These are phyloP conservation scores for Penicillium parvum DNA, from an alignment of 495 filamentous ascomycete genomes.

Conservation along the genomic window DNA sequence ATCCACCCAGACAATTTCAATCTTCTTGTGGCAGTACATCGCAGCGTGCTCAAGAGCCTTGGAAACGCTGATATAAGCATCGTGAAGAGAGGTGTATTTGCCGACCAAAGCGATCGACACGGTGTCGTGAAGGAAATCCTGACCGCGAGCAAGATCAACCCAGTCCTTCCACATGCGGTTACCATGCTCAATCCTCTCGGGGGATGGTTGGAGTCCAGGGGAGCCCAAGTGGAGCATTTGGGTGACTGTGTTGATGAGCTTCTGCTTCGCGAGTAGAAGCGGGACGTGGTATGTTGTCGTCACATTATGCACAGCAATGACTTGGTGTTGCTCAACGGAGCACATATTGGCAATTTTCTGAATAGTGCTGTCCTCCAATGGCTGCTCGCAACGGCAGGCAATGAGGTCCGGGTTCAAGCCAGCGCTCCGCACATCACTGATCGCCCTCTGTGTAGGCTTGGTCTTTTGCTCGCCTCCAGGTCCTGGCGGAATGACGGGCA, in stretches of 20 bases:
- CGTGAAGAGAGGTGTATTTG: slow-evolving; percentile 80
- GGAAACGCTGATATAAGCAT: slow-evolving; percentile 76
- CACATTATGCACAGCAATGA: slow-evolving; percentile 82
- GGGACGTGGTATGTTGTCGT: slow-evolving; percentile 88
- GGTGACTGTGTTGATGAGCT: slow-evolving; percentile 58
- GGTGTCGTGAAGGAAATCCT: slow-evolving; percentile 56
- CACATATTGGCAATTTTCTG: slow-evolving; percentile 76
- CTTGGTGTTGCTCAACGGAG: slow-evolving; percentile 59
- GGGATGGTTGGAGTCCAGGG: slow-evolving; percentile 9
- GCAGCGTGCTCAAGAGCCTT: slow-evolving; percentile 87
- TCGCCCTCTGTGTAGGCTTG: slow-evolving; percentile 90
- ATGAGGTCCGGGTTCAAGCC: slow-evolving; percentile 88
- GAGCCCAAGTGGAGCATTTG: slow-evolving; percentile 19
- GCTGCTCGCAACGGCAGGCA: slow-evolving; percentile 81
- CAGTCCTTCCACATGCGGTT: slow-evolving; percentile 68
- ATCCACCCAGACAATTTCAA: slow-evolving; percentile 80
- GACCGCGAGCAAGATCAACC: slow-evolving; percentile 59
- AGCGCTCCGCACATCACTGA: slow-evolving; percentile 72
- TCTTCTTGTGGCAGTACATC: slow-evolving; percentile 77
- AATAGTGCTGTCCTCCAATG: slow-evolving; percentile 67
- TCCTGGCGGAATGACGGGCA: slow-evolving; percentile 38
- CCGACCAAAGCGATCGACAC: slow-evolving; percentile 87
- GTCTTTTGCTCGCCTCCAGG: slow-evolving; percentile 85
- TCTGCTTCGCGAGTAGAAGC: slow-evolving; percentile 77
- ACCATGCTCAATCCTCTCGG: slow-evolving; percentile 53